Evolutionary conservation across 495 filamentous ascomycete species (phyloP), one percentile per base, ranked within the genome.

Genomic region (Trichoderma reesei): DNA sequence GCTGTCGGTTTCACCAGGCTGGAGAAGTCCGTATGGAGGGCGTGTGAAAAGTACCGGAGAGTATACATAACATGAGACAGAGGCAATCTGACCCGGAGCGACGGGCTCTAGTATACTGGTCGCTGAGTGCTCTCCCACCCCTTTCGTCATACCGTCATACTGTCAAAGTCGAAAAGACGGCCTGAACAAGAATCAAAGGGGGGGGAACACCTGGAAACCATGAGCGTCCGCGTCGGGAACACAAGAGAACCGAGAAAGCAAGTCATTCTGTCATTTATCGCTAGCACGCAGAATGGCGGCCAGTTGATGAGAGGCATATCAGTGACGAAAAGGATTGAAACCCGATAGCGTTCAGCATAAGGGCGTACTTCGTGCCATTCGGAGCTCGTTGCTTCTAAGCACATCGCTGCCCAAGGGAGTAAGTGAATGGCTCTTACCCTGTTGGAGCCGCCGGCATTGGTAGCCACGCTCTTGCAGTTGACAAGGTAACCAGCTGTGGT

Each of bases 361-460:
- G 9, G 9, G 3, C 44, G 44, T 48, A 48, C 11, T 39, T 14
- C 20, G 7, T 33, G 34, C 20, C 20, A 33, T 33, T 16, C 33
- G 14, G 0, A 16, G 3, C 26, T 26, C 51, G 1, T 39, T 48
- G 8, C 44, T 56, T 31, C n/a, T n/a, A n/a, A n/a, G n/a, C n/a
- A n/a, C 26, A 56, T 34, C 31, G 51, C 51, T 56, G 51, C 51
- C 51, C 26, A 56, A 56, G 11, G 51, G 51, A 56, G 5, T 56
- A 10, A 34, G 13, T 56, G 31, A 34, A 33, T 39, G 11, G 48
- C 51, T 56, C 26, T 56, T 56, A 56, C 51, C 51, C 20, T 56
- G 51, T 56, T 56, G 51, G 51, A 56, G 51, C 51, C 14, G 26
- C 11, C 51, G 51, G 51, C 51, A 56, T 56, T 56, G 10, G 51